Evolutionary conservation across 2,329 filamentous ascomycete species (phyloP), one percentile per base, ranked within the genome.

Genomic region (Onygenales sp.): DNA sequence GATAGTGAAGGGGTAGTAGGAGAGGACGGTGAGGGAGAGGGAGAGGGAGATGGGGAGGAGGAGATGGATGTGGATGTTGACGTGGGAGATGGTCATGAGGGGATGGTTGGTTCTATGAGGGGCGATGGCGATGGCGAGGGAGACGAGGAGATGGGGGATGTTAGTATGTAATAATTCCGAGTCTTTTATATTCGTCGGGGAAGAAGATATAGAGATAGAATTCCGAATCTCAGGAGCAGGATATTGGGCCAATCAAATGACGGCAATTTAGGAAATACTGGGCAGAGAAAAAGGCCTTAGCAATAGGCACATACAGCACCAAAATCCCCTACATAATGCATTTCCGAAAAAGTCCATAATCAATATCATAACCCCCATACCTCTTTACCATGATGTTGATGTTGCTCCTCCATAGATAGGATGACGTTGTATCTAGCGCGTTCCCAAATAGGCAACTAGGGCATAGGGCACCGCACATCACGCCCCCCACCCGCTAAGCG

Each of bases 401-500:
- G 21, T 27, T 27, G 21, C 21, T 27, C 21, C 21, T 27, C 3
- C 21, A 27, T 27, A 27, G 10, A 14, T 21, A 21, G 36, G 3
- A 40, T 37, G 34, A 47, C 42, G n/a, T 49, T 17, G 13, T 3
- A 44, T 37, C 6, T 11, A 10, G 8, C 10, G 6, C 2, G 11
- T 21, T 44, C 49, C 52, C n/a, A 50, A 57, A 46, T 7, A 5
- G 42, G 56, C 39, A 56, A 40, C 55, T 71, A 72, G 70, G 70
- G 70, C 62, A 70, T 69, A 70, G 67, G 69, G 67, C 63, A 68
- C 61, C 56, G 56, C 48, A 46, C 54, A 39, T 49, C 52, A 59
- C 59, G 59, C 61, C 62, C 62, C 63, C 69, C 68, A 67, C 63
- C 63, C 64, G 63, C 68, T 73, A 72, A 73, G 70, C 69, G 69